These are phyloP conservation scores for Pseudocercospora musae DNA, from an alignment of 2,329 filamentous ascomycete species.

Conservation along the genomic window DNA sequence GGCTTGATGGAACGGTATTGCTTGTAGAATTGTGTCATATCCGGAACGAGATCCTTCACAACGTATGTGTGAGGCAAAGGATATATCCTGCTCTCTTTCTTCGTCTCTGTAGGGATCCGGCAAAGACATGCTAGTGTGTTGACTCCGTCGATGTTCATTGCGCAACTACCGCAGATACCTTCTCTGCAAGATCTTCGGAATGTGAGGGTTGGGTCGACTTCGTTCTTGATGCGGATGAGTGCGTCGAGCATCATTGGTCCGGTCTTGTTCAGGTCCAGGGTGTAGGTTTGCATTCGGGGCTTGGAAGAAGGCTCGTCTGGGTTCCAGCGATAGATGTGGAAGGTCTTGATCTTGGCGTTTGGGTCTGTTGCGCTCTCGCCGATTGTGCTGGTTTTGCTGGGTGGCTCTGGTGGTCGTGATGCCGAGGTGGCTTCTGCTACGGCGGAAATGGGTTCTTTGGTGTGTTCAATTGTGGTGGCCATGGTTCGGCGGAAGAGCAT, in stretches of 20 bases:
- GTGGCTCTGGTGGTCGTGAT: slow-evolving; percentile 37
- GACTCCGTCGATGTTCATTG: slow-evolving; percentile 99
- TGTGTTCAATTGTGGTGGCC: slow-evolving; percentile 36
- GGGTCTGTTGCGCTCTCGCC: slow-evolving; percentile 58
- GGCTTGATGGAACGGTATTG: slow-evolving; percentile 99
- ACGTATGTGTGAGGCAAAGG: slow-evolving; percentile 98
- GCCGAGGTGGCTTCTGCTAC: slow-evolving; percentile 33
- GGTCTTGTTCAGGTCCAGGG: slow-evolving; percentile 96
- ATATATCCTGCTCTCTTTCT: slow-evolving; percentile 87
- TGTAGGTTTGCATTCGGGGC: slow-evolving; percentile 93
- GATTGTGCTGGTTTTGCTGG: slow-evolving; percentile 58
- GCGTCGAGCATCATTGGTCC: slow-evolving; percentile 98
- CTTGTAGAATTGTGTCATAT: slow-evolving; percentile 99
- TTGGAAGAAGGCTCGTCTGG: slow-evolving; percentile 89
- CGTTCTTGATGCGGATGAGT: slow-evolving; percentile 97
- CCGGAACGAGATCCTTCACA: slow-evolving; percentile 97
- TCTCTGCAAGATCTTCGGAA: slow-evolving; percentile 95
- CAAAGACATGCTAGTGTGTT: slow-evolving; percentile 97
- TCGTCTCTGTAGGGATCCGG: slow-evolving; percentile 83
- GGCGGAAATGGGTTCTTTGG: slow-evolving; percentile 33
- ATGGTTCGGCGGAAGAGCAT: slow-evolving; percentile 35
- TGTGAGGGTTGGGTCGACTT: slow-evolving; percentile 92
- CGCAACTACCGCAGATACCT: slow-evolving; percentile 97
- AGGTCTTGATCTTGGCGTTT: slow-evolving; percentile 75
- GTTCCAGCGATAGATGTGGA: slow-evolving; percentile 99